These are phyloP conservation scores for Rhizopogon vesiculosus DNA, from an alignment of 768 basidiomycete species.

Conservation along the genomic window DNA sequence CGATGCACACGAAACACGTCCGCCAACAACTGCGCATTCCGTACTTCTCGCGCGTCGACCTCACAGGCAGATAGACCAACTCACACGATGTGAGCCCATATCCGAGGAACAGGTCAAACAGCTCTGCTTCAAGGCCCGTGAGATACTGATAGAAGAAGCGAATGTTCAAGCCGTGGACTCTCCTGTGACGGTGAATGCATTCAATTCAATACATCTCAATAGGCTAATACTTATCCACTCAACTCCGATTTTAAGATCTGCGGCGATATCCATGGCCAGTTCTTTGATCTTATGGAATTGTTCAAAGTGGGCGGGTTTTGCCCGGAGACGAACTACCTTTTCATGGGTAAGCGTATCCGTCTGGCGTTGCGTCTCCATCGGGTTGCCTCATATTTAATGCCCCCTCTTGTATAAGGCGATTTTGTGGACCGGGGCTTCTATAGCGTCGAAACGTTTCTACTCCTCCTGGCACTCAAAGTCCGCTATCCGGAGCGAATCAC, in stretches of 20 bases:
- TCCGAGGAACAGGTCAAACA: constrained; percentile 95
- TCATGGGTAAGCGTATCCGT: constrained; percentile 68
- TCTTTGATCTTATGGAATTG: constrained; percentile 94
- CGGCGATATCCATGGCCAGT: constrained; percentile 97
- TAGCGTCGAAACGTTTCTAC: constrained; percentile 92
- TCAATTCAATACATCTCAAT: constrained; percentile 6
- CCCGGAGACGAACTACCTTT: constrained; percentile 91
- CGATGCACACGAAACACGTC: constrained; percentile 1
- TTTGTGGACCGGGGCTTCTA: constrained; percentile 99
- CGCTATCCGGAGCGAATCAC: constrained; percentile 97
- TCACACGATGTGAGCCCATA: constrained; percentile 90
- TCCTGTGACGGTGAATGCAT: constrained; percentile 78
- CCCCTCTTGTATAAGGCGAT: constrained; percentile 56
- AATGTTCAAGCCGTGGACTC: constrained; percentile 96
- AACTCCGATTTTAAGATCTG: constrained; percentile 52
- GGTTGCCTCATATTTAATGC: constrained; percentile 5
- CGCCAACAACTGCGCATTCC: background rate
- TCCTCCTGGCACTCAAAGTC: constrained; percentile 92
- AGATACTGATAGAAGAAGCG: constrained; percentile 95
- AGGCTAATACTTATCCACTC: constrained; percentile 6
- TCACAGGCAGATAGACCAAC: constrained; percentile 87
- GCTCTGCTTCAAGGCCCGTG: constrained; percentile 92
- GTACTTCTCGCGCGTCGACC: constrained; percentile 5
- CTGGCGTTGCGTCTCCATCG: constrained; percentile 5
- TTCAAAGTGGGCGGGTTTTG: constrained; percentile 92